These are phyloP conservation scores for Magnusiomyces fungicola DNA, from an alignment of 1,139 yeast species.

Conservation along the genomic window DNA sequence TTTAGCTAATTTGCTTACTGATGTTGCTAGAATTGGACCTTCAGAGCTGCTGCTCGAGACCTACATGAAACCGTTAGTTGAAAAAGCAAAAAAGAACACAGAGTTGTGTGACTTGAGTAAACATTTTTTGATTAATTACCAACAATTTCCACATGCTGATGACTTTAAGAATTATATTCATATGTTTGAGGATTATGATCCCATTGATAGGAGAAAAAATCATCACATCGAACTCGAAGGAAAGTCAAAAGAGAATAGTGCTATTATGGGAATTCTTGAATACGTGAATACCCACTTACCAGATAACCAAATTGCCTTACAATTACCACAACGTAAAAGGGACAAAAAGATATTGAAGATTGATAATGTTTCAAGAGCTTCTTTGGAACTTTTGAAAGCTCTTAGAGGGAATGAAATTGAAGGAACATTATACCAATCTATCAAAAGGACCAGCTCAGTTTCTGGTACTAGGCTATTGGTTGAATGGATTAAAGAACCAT, in stretches of 20 bases:
- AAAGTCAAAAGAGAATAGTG: not conserved
- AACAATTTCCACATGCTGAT: not conserved
- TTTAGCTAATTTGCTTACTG: constrained; percentile 46
- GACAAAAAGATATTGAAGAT: constrained; percentile 60
- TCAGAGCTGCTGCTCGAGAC: constrained; percentile 52
- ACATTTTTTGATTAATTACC: not conserved
- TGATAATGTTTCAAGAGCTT: constrained; percentile 75
- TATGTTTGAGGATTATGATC: not conserved
- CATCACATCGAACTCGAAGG: not conserved
- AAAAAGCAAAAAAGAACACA: not conserved
- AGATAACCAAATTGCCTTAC: constrained; percentile 39
- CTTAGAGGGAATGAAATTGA: not conserved
- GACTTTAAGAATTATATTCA: not conserved
- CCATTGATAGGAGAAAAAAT: not conserved
- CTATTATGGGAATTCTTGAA: constrained; percentile 46
- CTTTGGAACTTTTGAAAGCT: constrained; percentile 52
- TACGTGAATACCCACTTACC: constrained; percentile 55
- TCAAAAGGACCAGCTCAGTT: constrained; percentile 66
- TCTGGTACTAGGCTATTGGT: constrained; percentile 73
- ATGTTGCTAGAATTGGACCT: constrained; percentile 59
- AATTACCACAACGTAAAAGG: constrained; percentile 45
- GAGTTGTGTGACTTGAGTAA: not conserved
- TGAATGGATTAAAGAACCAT: constrained; percentile 81
- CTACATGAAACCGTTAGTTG: not conserved
- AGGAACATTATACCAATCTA: constrained; percentile 65